Evolutionary conservation across 768 basidiomycete species (phyloP).

Genomic region (Pleurotus salmoneostramineus): DNA sequence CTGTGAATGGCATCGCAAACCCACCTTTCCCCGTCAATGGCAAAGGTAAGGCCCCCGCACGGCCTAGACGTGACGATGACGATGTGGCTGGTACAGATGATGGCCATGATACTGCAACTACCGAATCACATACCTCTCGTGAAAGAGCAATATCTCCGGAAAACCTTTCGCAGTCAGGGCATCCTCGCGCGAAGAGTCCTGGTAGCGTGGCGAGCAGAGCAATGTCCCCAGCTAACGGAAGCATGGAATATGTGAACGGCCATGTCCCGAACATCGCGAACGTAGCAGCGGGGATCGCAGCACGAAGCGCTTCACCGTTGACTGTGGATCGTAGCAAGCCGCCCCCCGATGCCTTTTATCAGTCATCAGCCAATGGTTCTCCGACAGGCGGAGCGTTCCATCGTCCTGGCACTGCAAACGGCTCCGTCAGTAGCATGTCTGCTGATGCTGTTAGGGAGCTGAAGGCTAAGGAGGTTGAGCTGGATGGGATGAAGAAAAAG

Average conservation of each 20-base stretch:
- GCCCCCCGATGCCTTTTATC: constrained; percentile 62
- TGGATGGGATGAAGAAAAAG: constrained; percentile 72
- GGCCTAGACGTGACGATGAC: constrained; percentile 46
- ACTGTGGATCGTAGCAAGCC: constrained; percentile 35
- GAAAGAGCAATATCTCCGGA: constrained; percentile 59
- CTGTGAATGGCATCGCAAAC: constrained; percentile 39
- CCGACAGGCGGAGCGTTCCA: constrained; percentile 49
- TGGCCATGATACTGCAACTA: constrained; percentile 46
- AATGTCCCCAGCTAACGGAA: constrained; percentile 50
- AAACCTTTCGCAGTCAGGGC: constrained; percentile 19
- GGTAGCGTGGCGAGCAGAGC: constrained; percentile 43
- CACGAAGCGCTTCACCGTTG: constrained; percentile 29
- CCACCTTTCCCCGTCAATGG: constrained; percentile 31
- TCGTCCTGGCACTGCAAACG: constrained; percentile 34
- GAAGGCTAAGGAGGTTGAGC: constrained; percentile 77
- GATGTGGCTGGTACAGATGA: constrained; percentile 43
- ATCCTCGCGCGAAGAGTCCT: constrained; percentile 58
- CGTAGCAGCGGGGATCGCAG: constrained; percentile 44
- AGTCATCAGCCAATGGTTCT: constrained; percentile 32
- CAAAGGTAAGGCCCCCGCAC: constrained; percentile 49
- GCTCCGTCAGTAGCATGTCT: constrained; percentile 66
- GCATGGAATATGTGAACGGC: constrained; percentile 23
- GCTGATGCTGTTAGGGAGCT: constrained; percentile 78
- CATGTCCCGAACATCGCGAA: constrained; percentile 51
- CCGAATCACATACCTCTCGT: constrained; percentile 35